Evolutionary conservation across 225 moss, liverwort and hornwort genomes (phyloP), one percentile per base, ranked within the genome.

Genomic region (Antitrichia curtipendula): DNA sequence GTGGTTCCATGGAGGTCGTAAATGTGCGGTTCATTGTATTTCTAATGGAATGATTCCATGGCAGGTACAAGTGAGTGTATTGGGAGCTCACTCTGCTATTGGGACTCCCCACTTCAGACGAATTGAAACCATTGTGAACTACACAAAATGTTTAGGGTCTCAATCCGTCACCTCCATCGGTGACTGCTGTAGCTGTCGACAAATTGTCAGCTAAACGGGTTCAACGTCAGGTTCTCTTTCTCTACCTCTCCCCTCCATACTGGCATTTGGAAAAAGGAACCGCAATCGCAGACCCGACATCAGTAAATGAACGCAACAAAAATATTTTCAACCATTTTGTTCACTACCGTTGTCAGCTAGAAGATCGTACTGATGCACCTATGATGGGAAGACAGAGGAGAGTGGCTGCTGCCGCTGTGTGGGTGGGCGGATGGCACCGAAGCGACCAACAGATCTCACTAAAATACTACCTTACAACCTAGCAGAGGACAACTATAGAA

Each of bases 401-500:
- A 32, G 38, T 9, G 28, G 13, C 29, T 65, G 66, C 54, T 64
- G 64, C 45, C 64, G 75, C 45, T 65, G 64, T 8, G 41, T 4
- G 29, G n/a, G 71, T 61, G 38, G n/a, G 29, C 47, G 53, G 52
- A 19, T 50, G 69, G 69, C 78, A 71, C 53, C 60, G 69, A 52
- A 70, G 78, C 32, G 59, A 60, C 61, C 47, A 49, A 58, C 88
- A 49, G 49, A 88, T 59, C 59, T 70, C 79, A 20, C 61, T 61
- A 47, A 52, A 80, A 75, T 83, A 64, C 71, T 52, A 79, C 34
- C n/a, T 60, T 32, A 63, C 54, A 79, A 88, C 87, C 88, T 80
- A 64, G 71, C 89, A 65, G 36, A 70, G 62, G 59, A 68, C 78
- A 53, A 66, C 91, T 96, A 97, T 90, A 98, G 90, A 56, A 98